phyloP scores from a whole-genome alignment of 2,329 filamentous ascomycete species.

The Trichophyton verrucosum region DNA sequence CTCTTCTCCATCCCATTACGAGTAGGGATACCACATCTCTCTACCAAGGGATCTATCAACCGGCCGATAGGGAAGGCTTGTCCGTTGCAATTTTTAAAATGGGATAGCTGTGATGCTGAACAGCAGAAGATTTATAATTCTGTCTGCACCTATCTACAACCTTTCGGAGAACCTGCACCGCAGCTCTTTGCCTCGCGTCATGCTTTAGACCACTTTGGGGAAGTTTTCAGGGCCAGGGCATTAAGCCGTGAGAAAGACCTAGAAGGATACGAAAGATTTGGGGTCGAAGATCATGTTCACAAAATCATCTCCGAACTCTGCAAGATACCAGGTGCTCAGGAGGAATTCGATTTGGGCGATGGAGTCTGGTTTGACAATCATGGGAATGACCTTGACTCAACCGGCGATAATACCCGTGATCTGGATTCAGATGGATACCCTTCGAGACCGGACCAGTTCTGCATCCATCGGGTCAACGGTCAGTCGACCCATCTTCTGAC shows the following conservation, averaged over 20 bases:
- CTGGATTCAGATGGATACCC: conserved; percentile 5
- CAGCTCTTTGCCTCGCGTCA: conserved; percentile 13
- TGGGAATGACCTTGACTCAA: conserved; percentile 9
- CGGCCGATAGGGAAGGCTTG: conserved; percentile 18
- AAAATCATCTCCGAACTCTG: conserved; percentile 20
- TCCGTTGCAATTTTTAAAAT: conserved; percentile 15
- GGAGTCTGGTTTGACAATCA: conserved; percentile 17
- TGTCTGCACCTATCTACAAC: conserved; percentile 15
- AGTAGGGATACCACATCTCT: conserved; percentile 16
- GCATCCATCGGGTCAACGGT: conserved; percentile 13
- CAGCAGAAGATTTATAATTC: conserved; percentile 15
- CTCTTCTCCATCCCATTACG: conserved; percentile 16
- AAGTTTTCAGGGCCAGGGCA: conserved; percentile 9
- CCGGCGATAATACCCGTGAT: conserved; percentile 6
- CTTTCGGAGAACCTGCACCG: conserved; percentile 7
- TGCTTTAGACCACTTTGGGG: conserved; percentile 12
- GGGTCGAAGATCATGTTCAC: conserved; percentile 19
- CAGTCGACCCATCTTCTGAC: not conserved
- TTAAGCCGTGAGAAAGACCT: conserved; percentile 22
- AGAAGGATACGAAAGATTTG: conserved; percentile 19
- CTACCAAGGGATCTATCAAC: conserved; percentile 18
- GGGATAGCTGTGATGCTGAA: conserved; percentile 15
- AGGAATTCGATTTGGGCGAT: conserved; percentile 16
- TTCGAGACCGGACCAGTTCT: conserved; percentile 17
- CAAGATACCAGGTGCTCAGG: conserved; percentile 18